Conservation (phyloP, 176 grass and related monocot genomes). For the Musa schizocarpa region DNA sequence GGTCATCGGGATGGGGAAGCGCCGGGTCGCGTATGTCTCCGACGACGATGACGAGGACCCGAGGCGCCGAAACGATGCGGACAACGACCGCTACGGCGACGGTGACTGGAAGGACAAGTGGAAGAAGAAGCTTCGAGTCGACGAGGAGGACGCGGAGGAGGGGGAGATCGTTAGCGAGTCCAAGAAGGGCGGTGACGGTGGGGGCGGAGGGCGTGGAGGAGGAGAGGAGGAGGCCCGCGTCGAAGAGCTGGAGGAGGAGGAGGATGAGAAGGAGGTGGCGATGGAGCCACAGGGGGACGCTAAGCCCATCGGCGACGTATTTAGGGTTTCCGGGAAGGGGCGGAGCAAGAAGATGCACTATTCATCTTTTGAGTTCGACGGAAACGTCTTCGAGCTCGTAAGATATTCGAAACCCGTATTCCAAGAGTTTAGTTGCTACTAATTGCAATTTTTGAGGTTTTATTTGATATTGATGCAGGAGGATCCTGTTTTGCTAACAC, state of each 20-base stretch:
- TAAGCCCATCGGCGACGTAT: constrained; percentile 39
- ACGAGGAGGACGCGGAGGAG: constrained; percentile 41
- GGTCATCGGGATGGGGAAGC: constrained; percentile 49
- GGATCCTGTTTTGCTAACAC: constrained; percentile 84
- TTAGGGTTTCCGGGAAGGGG: constrained; percentile 76
- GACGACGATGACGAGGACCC: constrained; percentile 49
- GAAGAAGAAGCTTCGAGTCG: constrained; percentile 27
- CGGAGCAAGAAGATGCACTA: constrained; percentile 62
- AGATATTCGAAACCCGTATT: constrained; percentile 13
- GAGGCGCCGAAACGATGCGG: constrained; percentile 11
- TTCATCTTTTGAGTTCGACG: constrained; percentile 69
- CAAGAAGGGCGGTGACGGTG: constrained; percentile 15
- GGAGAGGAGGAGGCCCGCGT: constrained; percentile 19
- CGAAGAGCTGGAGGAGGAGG: constrained; percentile 39
- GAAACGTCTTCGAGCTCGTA: constrained; percentile 79
- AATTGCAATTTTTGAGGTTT: not conserved
- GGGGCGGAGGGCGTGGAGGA: constrained; percentile 33
- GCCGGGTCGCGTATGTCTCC: constrained; percentile 47
- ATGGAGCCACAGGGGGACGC: constrained; percentile 27
- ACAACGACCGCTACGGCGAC: constrained; percentile 2
- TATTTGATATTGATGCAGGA: constrained; percentile 44
- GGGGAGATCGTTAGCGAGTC: constrained; percentile 31
- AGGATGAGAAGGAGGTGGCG: constrained; percentile 29
- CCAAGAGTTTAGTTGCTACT: not conserved
- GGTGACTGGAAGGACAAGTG: constrained; percentile 34